A percentile compares a stretch with the other conserved stretches of the same genome.
These are phyloP conservation scores for Alliaria petiolata DNA, from an alignment of 345 rosid genomes.

Conservation along the genomic window DNA sequence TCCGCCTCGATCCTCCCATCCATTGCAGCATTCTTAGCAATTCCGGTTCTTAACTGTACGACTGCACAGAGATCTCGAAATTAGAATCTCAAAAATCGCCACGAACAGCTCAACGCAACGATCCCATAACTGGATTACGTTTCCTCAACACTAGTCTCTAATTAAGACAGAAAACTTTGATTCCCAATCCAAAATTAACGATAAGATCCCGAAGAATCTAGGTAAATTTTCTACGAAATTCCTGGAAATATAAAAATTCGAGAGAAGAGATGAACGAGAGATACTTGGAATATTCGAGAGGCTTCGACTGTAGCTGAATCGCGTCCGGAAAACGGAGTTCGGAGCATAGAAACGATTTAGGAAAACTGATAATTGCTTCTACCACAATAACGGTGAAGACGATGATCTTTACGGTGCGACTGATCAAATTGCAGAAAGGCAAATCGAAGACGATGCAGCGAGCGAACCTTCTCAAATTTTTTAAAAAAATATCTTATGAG, in stretches of 20 bases:
- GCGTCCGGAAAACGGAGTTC: background rate
- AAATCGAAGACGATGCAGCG: slow-evolving; percentile 8
- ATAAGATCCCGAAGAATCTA: slow-evolving; percentile 1
- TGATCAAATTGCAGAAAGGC: background rate
- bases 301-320: slow-evolving; percentile 1
- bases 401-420: too few relatives aligned
- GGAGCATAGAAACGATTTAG: background rate
- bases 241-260: background rate
- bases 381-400: background rate
- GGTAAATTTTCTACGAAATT: background rate
- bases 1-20: slow-evolving; percentile 95
- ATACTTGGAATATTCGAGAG: background rate
- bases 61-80: background rate
- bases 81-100: background rate
- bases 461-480: slow-evolving; percentile 14
- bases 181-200: background rate
- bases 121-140: background rate
- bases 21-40: slow-evolving; percentile 64
- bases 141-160: background rate
- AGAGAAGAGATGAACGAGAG: slow-evolving; percentile 2
- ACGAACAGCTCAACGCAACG: background rate
- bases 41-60: background rate
- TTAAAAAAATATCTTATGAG: background rate
- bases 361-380: background rate
- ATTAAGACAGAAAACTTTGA: background rate